phyloP scores from a whole-genome alignment of 305 asterid species.

The Vinca major region DNA sequence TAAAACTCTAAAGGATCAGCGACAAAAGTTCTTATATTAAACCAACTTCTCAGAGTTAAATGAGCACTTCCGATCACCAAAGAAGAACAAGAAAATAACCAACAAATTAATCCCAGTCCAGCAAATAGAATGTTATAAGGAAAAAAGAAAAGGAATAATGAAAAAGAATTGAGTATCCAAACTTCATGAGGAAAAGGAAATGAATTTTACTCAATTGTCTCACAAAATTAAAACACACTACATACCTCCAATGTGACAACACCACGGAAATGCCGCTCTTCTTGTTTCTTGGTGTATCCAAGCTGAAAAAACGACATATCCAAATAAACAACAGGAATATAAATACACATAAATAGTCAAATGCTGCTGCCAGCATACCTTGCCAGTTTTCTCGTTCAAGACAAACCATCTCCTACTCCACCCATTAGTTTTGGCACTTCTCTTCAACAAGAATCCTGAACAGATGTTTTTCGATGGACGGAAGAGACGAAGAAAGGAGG shows the following conservation, averaged over 20 bases:
- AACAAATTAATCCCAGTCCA: not conserved
- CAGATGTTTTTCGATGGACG: not conserved
- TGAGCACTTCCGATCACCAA: not conserved
- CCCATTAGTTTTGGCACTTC: conserved; percentile 74
- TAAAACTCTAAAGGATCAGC: not conserved
- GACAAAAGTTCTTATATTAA: not conserved
- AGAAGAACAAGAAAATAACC: too few species aligned
- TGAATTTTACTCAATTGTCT: not conserved
- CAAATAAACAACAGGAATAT: not conserved
- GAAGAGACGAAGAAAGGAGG: not conserved
- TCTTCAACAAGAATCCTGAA: conserved; percentile 82
- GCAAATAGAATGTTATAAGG: not conserved
- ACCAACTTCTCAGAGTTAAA: not conserved
- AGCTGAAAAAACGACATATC: conserved; percentile 42
- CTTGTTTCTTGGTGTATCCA: conserved; percentile 95
- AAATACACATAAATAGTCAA: not conserved
- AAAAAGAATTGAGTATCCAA: not conserved
- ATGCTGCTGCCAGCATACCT: conserved; percentile 28
- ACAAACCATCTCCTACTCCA: conserved; percentile 99
- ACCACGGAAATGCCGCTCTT: conserved; percentile 89
- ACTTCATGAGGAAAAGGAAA: not conserved
- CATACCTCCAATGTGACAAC: conserved; percentile 81
- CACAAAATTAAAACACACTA: conserved; percentile 4
- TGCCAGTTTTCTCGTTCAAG: conserved; percentile 91
- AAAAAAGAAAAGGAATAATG: not conserved